Conservation (phyloP, 306 rosid species). For the Pyrus pyrifolia region DNA sequence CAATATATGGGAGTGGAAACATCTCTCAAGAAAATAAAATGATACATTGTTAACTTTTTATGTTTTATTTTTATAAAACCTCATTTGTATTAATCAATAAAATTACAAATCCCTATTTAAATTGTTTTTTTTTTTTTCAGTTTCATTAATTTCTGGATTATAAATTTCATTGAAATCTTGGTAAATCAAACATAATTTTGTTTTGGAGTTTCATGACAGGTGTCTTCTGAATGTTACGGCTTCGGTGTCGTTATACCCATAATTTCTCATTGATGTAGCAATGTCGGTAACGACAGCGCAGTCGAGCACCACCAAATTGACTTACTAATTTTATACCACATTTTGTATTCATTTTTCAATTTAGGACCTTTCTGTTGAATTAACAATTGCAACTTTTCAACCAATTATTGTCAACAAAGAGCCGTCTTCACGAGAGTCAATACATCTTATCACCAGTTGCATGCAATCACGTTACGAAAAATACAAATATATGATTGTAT, state of each 20-base stretch:
- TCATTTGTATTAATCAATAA: too few relatives aligned
- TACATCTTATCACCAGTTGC: not conserved
- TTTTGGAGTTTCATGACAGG: not conserved
- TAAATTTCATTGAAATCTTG: not conserved
- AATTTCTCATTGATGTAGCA: not conserved
- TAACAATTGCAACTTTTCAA: not conserved
- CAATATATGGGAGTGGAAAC: too few relatives aligned
- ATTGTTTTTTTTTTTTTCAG: not conserved
- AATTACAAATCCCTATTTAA: not conserved
- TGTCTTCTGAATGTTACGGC: too few relatives aligned
- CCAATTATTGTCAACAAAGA: not conserved
- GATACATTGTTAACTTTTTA: too few relatives aligned
- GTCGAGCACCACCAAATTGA: not conserved
- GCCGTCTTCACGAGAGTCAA: not conserved
- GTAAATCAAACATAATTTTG: not conserved
- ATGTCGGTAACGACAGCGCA: not conserved
- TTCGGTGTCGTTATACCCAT: not conserved
- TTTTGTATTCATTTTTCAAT: not conserved
- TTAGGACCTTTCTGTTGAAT: not conserved
- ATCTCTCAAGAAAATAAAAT: too few relatives aligned
- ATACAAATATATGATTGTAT: too few relatives aligned
- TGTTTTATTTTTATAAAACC: too few relatives aligned
- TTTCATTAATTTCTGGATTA: not conserved
- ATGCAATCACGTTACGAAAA: too few relatives aligned
- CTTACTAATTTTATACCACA: not conserved